These are phyloP conservation scores for Pharnaceum exiguum DNA, from an alignment of 148 eudicot species.

Conservation along the genomic window DNA sequence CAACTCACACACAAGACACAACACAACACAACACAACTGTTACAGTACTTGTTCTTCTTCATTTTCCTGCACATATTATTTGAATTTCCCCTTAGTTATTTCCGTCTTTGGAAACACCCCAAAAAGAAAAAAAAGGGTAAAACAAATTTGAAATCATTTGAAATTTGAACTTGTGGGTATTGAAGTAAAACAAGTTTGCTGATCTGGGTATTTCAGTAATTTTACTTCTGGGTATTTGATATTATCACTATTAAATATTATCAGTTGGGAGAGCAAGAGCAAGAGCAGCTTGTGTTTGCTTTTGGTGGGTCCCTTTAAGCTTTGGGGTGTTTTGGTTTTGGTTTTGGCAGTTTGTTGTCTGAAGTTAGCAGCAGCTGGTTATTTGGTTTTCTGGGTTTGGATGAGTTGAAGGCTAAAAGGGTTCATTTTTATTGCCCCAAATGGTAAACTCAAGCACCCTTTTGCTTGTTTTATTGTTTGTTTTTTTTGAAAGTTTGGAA, in stretches of 20 bases:
- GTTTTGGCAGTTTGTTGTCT: conserved; percentile 5
- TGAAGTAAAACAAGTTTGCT: conserved; percentile 13
- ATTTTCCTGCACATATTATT: too few relatives aligned
- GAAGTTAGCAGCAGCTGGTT: conserved; percentile 2
- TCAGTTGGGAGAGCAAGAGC: too few relatives aligned
- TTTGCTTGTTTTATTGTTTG: neutral
- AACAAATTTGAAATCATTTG: neutral
- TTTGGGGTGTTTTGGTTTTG: too few relatives aligned
- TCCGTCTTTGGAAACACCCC: too few relatives aligned
- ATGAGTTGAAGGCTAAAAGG: conserved; percentile 17
- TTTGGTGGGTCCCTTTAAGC: conserved; percentile 23
- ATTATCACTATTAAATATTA: too few relatives aligned
- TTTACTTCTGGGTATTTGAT: too few relatives aligned
- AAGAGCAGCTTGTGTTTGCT: conserved; percentile 10
- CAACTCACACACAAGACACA: too few relatives aligned
- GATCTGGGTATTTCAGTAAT: conserved; percentile 25
- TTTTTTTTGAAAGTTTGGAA: neutral
- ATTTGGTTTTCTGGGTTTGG: conserved; percentile 16
- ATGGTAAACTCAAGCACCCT: conserved; percentile 25
- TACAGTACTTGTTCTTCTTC: too few relatives aligned
- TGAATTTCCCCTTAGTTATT: too few relatives aligned
- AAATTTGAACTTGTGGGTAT: conserved; percentile 3
- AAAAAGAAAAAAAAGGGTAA: too few relatives aligned
- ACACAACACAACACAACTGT: too few relatives aligned
- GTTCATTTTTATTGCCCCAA: neutral